A percentile compares a stretch with the other conserved stretches of the same genome.
These are phyloP conservation scores for Fusarium sp. DNA, from an alignment of 2,329 filamentous ascomycete genomes.

Conservation along the genomic window DNA sequence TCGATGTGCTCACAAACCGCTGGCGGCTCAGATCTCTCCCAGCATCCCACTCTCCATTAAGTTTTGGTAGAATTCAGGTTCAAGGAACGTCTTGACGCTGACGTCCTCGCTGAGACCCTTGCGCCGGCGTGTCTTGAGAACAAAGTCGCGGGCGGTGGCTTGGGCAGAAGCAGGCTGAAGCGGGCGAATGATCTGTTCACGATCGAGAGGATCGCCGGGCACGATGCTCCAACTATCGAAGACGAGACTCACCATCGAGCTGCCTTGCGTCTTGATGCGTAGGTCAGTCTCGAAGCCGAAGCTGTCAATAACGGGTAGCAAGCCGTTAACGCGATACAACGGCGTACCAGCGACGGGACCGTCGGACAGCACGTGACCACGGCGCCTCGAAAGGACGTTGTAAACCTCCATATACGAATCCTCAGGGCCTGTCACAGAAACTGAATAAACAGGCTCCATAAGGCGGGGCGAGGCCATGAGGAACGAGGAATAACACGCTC, in stretches of 20 bases:
- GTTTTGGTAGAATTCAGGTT: conserved; percentile 91
- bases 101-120: conserved; percentile 98
- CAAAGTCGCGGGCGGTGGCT: conserved; percentile 94
- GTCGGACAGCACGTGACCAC: conserved; percentile 95
- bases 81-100: conserved; percentile 94
- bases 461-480: conserved; percentile 95
- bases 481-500: conserved; percentile 96
- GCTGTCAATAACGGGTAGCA: conserved; percentile 95
- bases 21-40: conserved; percentile 63
- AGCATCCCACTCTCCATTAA: conserved; percentile 91
- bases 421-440: conserved; percentile 92
- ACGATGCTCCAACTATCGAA: conserved; percentile 98
- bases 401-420: conserved; percentile 92
- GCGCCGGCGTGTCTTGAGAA: conserved; percentile 92
- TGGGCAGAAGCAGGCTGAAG: conserved; percentile 90
- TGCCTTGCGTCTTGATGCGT: conserved; percentile 94
- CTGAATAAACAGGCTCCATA: conserved; percentile 96
- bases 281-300: conserved; percentile 99
- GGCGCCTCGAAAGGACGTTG: conserved; percentile 88
- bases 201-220: conserved; percentile 94
- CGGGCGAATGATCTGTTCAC: conserved; percentile 84
- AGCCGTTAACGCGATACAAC: conserved; percentile 89
- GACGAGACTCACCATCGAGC: conserved; percentile 89
- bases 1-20: neutral
- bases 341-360: conserved; percentile 95